phyloP scores from a whole-genome alignment of 176 grass and related monocot genomes.

The Aechmea fasciata region DNA sequence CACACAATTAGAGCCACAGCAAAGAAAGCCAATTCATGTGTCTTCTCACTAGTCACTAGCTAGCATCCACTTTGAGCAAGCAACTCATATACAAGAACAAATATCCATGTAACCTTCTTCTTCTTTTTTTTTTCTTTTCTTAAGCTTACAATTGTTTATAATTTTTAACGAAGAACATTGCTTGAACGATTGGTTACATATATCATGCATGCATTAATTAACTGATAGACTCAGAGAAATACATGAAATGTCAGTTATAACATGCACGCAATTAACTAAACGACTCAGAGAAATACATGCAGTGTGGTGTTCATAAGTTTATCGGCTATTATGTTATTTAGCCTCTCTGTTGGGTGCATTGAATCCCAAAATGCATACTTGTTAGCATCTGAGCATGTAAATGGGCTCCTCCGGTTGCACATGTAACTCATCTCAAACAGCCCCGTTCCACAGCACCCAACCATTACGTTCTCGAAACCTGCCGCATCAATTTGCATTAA shows the following conservation, averaged over 20 bases:
- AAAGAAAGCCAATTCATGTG: too few relatives aligned
- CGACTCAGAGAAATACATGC: neutral
- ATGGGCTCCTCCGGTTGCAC: neutral
- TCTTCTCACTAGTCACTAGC: too few relatives aligned
- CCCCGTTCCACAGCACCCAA: conserved; percentile 11
- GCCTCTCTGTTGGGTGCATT: conserved; percentile 14
- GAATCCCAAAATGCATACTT: conserved; percentile 19
- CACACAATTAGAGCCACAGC: too few relatives aligned
- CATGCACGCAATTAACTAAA: too few relatives aligned
- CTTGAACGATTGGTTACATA: neutral
- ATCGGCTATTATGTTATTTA: neutral
- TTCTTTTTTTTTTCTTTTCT: too few relatives aligned
- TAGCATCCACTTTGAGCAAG: too few relatives aligned
- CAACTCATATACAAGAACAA: too few relatives aligned
- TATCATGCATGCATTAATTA: too few relatives aligned
- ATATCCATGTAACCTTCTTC: too few relatives aligned
- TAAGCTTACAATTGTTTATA: too few relatives aligned
- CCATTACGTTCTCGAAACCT: neutral
- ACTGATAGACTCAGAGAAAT: neutral
- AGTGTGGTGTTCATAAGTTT: neutral
- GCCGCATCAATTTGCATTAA: neutral
- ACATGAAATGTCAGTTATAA: neutral
- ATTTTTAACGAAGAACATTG: neutral
- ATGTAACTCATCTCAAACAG: conserved; percentile 10
- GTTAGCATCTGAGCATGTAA: conserved; percentile 7